phyloP scores from a whole-genome alignment of 768 basidiomycete genomes.

The Lactarius pseudohatsudake region DNA sequence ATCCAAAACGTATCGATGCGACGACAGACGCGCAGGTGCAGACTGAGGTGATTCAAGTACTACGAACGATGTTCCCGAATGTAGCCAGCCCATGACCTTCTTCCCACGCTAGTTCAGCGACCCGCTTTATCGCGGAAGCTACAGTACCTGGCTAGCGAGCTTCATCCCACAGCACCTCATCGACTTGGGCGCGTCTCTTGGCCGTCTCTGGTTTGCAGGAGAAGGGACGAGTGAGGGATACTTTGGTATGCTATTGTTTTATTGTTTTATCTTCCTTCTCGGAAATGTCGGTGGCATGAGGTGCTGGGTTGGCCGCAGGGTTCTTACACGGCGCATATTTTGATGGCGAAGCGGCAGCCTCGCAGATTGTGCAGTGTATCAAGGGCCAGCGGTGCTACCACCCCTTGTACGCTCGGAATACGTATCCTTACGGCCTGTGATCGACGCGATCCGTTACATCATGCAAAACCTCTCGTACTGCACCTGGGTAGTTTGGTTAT shows the following conservation, averaged over 20 bases:
- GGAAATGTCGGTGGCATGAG: too few species aligned
- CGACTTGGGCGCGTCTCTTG: constrained; percentile 54
- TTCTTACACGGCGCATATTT: too few species aligned
- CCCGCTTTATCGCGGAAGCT: constrained; percentile 55
- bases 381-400: too few species aligned
- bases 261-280: too few species aligned
- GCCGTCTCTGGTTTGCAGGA: constrained; percentile 57
- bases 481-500: too few species aligned
- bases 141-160: constrained; percentile 63
- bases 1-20: constrained; percentile 53
- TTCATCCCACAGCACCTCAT: constrained; percentile 51
- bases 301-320: too few species aligned
- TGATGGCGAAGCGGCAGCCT: too few species aligned
- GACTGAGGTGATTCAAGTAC: constrained; percentile 51
- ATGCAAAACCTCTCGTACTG: neutral
- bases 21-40: constrained; percentile 50
- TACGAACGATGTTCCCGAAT: constrained; percentile 55
- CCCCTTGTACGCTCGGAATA: constrained; percentile 12
- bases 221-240: constrained; percentile 56
- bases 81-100: constrained; percentile 51
- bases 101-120: constrained; percentile 53
- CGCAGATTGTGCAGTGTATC: too few species aligned
- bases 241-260: constrained; percentile 16
- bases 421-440: neutral
- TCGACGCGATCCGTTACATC: neutral